Base-by-base conservation (phyloP, 768 basidiomycete genomes). In the Mrakia frigida region DNA sequence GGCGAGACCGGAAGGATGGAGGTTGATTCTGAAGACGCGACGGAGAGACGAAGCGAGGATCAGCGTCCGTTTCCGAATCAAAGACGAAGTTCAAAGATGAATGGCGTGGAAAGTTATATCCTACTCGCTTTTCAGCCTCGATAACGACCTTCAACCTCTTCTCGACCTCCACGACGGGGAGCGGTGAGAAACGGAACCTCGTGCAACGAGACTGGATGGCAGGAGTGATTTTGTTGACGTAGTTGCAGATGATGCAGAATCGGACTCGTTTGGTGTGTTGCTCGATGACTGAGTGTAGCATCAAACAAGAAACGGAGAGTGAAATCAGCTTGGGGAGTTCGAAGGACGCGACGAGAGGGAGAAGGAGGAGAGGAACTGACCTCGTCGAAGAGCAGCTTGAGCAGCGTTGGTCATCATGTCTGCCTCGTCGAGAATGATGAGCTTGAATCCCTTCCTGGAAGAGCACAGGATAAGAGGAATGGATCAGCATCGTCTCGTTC, bases 361-460 rank as follows among this genome's bases (percentile, higher is more conserved):
- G 18, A 16, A 37, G 52, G 52, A 39, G 5, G 39, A 39, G 56
- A 37, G 14, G 33, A 35, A 79, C 83, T 71, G 43, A 86, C 86
- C 86, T 80, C 97, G 91, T 39, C 97, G 91, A 41, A 99, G 88
- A 35, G 97, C 97, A 4, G 95, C 92, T 82, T 99, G 97, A 1
- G 97, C 97, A 74, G 92, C 91, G 79, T 94, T 91, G 0, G 97
- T 99, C 97, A 99, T 99, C 96, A 97, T 97, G 86, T 99, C 97
- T n/a, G 97, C 97, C 84, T 99, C 97, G 80, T 99, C 97, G 46
- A 99, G 89, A 78, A 99, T 90, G 83, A 99, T 96, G 82, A 99
- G 90, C 81, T 98, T 99, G 88, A 90, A 98, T 25, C 93, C 93
- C 81, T 94, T 94, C 18, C 93, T 89, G 82, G 90, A 43, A 33